Evolutionary conservation across 305 asterid species (phyloP), one percentile per base, ranked within the genome.

Genomic region (Fraxinus greggii): DNA sequence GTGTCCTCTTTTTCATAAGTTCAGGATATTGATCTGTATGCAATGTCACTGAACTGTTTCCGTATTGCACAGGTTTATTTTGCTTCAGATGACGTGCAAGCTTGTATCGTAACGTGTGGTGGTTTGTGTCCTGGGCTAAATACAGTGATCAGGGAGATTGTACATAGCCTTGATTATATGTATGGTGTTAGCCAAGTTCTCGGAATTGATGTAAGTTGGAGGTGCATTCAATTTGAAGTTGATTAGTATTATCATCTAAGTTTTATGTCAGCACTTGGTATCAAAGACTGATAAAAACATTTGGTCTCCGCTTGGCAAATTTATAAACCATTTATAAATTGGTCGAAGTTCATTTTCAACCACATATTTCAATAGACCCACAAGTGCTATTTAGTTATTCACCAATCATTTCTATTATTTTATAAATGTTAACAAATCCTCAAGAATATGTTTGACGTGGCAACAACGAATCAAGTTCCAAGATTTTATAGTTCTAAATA

Each of bases 91-190:
- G 95, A 91, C 77, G 97, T 91, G 84, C 82, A 73, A 86, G 97
- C 97, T 79, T 91, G 94, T 82, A 90, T 93, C 24, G 97, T 93
- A 86, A 93, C 95, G 73, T 93, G 97, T 85, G 97, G 97, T 61
- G 97, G 95, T 80, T 87, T 93, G 82, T 93, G 97, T 84, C 97
- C 95, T 3, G 97, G 97, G 51, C 88, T 92, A 65, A 91, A 92
- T 91, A 92, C 97, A 0, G 95, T 92, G 84, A 91, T 91, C 86
- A 88, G 97, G 87, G 97, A 93, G 84, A 90, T 93, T 77, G 95
- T 92, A 51, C 91, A 89, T 63, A 89, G 95, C 86, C 95, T 93
- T 85, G 91, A 90, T 85, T 87, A 88, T 85, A 89, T 92, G 93
- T 91, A 93, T 88, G 97, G 95, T 5, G 92, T 88, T 79, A 82